Evolutionary conservation across 805 yeast species (phyloP).

Genomic region (Starmerella gropengiesseri): DNA sequence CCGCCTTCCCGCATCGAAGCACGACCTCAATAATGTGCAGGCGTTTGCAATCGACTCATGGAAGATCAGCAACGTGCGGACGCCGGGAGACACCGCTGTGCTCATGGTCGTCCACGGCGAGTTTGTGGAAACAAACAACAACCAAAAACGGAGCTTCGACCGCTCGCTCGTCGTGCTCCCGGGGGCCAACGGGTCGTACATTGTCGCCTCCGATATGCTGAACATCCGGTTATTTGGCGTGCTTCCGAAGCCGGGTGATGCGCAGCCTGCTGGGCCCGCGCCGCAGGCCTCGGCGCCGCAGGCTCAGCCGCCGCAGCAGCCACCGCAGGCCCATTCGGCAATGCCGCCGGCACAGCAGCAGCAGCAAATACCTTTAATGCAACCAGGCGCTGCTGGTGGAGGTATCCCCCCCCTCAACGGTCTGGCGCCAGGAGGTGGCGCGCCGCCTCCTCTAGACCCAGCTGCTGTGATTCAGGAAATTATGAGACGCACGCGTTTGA

Average conservation of each 20-base stretch:
- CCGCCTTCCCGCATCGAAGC: constrained; percentile 68
- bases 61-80: constrained; percentile 36
- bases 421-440: constrained; percentile 31
- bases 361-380: neutral
- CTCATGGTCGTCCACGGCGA: constrained; percentile 74
- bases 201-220: constrained; percentile 81
- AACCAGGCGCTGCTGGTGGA: neutral
- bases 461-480: constrained; percentile 55
- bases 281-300: constrained; percentile 11
- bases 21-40: constrained; percentile 54
- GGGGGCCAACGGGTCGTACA: constrained; percentile 53
- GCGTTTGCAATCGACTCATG: constrained; percentile 68
- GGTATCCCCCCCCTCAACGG: constrained; percentile 21
- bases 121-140: constrained; percentile 45
- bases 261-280: neutral
- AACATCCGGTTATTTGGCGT: constrained; percentile 45
- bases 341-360: neutral
- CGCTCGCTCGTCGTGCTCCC: constrained; percentile 68
- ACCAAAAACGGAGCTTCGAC: constrained; percentile 69
- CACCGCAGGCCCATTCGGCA: neutral
- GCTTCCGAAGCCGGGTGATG: constrained; percentile 10
- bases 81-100: constrained; percentile 63
- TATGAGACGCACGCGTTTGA: constrained; percentile 62
- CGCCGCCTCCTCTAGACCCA: constrained; percentile 25
- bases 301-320: constrained; percentile 9